These are phyloP conservation scores for Psilocybe subaeruginosa DNA, from an alignment of 768 basidiomycete species.

Conservation along the genomic window DNA sequence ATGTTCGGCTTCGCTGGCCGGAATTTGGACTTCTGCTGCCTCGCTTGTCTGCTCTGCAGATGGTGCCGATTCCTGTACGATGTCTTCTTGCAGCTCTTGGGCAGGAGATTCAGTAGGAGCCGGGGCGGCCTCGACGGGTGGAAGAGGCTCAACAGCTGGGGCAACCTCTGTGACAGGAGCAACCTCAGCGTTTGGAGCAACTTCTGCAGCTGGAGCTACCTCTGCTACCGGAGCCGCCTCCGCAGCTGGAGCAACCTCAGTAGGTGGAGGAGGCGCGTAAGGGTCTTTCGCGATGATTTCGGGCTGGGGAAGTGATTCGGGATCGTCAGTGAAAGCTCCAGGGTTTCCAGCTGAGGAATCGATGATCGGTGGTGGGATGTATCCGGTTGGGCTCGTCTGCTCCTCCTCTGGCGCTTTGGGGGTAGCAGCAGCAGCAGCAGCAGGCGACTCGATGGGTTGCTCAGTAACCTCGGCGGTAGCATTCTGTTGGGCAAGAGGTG, in stretches of 20 bases:
- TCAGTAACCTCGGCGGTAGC: slow-evolving; percentile 15
- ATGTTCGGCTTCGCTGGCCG: slow-evolving; percentile 19
- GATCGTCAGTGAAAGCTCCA: slow-evolving; percentile 55
- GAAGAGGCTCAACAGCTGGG: background rate
- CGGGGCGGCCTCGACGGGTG: slow-evolving; percentile 1
- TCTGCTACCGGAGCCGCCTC: background rate
- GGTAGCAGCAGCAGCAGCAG: slow-evolving; percentile 6
- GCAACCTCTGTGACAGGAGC: background rate
- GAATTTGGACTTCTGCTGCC: background rate
- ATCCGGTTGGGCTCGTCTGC: slow-evolving; percentile 30
- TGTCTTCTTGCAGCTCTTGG: background rate
- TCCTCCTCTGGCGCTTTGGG: slow-evolving; percentile 6
- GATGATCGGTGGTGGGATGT: slow-evolving; percentile 41
- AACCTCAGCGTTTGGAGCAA: slow-evolving; percentile 9
- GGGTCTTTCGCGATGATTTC: slow-evolving; percentile 16
- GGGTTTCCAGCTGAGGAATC: slow-evolving; percentile 45
- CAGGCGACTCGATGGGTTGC: slow-evolving; percentile 4
- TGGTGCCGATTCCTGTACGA: background rate
- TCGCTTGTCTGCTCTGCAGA: background rate
- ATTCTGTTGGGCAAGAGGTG: slow-evolving; percentile 42
- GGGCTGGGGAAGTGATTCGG: slow-evolving; percentile 44
- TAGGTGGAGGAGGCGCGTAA: background rate
- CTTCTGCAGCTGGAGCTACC: background rate
- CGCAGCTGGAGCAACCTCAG: slow-evolving; percentile 9
- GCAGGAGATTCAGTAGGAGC: background rate